These are phyloP conservation scores for Heterobasidion irregulare DNA, from an alignment of 1,284 basidiomycete species.

Conservation along the genomic window DNA sequence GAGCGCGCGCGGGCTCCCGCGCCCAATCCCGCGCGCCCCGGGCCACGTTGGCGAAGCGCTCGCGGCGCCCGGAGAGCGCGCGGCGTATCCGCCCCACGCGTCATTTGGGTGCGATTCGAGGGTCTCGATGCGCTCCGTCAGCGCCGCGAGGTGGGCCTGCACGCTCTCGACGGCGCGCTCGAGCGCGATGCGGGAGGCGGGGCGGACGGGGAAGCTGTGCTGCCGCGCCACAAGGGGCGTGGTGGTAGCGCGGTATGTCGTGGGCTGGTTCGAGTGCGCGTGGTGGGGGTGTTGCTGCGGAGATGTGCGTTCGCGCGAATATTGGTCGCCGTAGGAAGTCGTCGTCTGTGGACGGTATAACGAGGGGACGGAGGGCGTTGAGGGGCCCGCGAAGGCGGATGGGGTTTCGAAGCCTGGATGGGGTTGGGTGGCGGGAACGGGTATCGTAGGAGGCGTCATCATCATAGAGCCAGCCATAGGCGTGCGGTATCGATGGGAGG, in stretches of 20 bases:
- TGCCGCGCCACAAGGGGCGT: slow-evolving; percentile 27
- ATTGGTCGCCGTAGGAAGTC: slow-evolving; percentile 23
- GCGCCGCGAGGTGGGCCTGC: slow-evolving; percentile 83
- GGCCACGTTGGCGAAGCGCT: slow-evolving; percentile 22
- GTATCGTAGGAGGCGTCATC: slow-evolving; percentile 47
- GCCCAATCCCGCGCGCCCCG: slow-evolving; percentile 12
- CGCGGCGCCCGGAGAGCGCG: slow-evolving; percentile 16
- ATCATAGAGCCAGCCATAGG: slow-evolving; percentile 55
- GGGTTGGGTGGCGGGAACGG: slow-evolving; percentile 43
- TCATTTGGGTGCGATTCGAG: slow-evolving; percentile 38
- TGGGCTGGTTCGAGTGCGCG: slow-evolving; percentile 11
- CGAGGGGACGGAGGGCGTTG: slow-evolving; percentile 28
- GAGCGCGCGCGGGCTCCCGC: slow-evolving; percentile 27
- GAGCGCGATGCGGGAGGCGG: slow-evolving; percentile 25
- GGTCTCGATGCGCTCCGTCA: slow-evolving; percentile 80
- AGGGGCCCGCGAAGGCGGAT: slow-evolving; percentile 58
- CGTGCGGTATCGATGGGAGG: slow-evolving; percentile 70
- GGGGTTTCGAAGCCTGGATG: slow-evolving; percentile 61
- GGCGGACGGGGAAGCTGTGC: slow-evolving; percentile 20
- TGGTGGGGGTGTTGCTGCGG: slow-evolving; percentile 19
- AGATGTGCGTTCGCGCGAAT: slow-evolving; percentile 27
- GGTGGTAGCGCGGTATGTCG: slow-evolving; percentile 24
- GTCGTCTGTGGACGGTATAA: slow-evolving; percentile 25
- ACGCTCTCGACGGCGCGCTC: slow-evolving; percentile 77
- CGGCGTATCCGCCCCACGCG: slow-evolving; percentile 2